phyloP scores from a whole-genome alignment of 495 filamentous ascomycete genomes.

The Podospora conica region DNA sequence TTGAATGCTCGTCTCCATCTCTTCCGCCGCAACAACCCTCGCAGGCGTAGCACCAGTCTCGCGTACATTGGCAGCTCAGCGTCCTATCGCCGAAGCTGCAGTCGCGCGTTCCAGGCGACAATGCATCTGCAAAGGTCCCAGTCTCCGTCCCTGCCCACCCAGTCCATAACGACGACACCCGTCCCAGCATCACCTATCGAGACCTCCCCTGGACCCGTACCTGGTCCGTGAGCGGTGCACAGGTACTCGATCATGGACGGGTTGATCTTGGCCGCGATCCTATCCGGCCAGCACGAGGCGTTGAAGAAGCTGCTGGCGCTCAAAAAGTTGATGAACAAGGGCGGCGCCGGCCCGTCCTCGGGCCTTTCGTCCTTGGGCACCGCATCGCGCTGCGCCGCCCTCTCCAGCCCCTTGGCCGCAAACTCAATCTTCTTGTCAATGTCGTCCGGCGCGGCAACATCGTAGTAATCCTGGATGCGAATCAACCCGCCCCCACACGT shows the following conservation, averaged over 20 bases:
- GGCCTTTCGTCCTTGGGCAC: not conserved
- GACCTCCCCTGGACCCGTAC: slow-evolving; percentile 37
- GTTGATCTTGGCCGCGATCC: slow-evolving; percentile 86
- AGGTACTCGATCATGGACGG: slow-evolving; percentile 78
- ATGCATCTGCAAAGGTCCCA: slow-evolving; percentile 90
- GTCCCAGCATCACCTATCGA: slow-evolving; percentile 68
- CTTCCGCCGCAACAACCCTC: not conserved
- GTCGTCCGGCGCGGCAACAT: slow-evolving; percentile 66
- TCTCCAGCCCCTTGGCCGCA: slow-evolving; percentile 63
- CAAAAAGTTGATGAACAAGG: slow-evolving; percentile 90
- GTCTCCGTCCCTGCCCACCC: slow-evolving; percentile 82
- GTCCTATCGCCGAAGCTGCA: slow-evolving; percentile 45
- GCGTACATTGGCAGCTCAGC: slow-evolving; percentile 6
- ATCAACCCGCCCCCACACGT: slow-evolving; percentile 63
- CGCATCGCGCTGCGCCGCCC: slow-evolving; percentile 50
- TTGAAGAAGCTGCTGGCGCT: slow-evolving; percentile 92
- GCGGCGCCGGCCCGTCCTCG: slow-evolving; percentile 44
- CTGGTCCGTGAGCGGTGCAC: slow-evolving; percentile 56
- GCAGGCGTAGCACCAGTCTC: not conserved
- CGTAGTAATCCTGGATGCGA: slow-evolving; percentile 93
- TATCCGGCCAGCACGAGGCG: slow-evolving; percentile 84
- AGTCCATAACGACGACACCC: slow-evolving; percentile 91
- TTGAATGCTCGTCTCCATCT: not conserved
- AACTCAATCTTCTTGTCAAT: slow-evolving; percentile 76
- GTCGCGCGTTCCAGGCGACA: slow-evolving; percentile 81